Evolutionary conservation across 495 filamentous ascomycete genomes (phyloP).

Genomic region (Neurospora tetrasperma): DNA sequence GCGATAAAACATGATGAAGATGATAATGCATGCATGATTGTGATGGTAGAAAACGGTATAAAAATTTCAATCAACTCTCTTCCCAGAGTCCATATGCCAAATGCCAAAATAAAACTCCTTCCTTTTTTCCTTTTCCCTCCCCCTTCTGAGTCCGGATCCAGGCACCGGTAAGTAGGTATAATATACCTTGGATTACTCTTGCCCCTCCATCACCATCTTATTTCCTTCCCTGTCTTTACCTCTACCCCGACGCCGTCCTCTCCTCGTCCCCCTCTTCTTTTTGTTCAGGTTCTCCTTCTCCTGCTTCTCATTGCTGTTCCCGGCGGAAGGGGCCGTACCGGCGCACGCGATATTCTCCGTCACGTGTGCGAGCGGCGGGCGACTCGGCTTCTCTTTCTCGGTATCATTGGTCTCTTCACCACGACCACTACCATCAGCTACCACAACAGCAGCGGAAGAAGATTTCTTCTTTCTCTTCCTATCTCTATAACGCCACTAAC

Average conservation of each 20-base stretch:
- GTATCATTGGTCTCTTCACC: not conserved
- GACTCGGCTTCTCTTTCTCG: not conserved
- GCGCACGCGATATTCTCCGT: not conserved
- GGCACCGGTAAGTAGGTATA: not conserved
- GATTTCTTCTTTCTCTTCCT: not conserved
- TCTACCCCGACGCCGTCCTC: not conserved
- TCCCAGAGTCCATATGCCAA: not conserved
- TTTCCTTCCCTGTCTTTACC: not conserved
- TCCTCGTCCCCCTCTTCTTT: not conserved
- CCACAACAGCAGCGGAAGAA: not conserved
- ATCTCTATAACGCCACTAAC: slow-evolving; percentile 1
- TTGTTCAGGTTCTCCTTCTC: not conserved
- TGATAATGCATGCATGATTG: not conserved
- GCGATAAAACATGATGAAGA: not conserved
- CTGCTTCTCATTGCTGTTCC: not conserved
- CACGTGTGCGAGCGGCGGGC: not conserved
- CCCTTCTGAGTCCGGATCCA: not conserved
- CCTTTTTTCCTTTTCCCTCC: not conserved
- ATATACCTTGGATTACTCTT: not conserved
- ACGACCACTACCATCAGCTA: not conserved
- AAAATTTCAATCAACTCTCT: not conserved
- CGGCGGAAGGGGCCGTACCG: no score
- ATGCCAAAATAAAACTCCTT: not conserved
- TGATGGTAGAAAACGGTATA: not conserved
- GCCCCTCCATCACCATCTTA: not conserved